A percentile compares a stretch with the other conserved stretches of the same genome.
Evolutionary conservation across 1,284 basidiomycete genomes (phyloP).

Genomic region (Tremellales sp.): DNA sequence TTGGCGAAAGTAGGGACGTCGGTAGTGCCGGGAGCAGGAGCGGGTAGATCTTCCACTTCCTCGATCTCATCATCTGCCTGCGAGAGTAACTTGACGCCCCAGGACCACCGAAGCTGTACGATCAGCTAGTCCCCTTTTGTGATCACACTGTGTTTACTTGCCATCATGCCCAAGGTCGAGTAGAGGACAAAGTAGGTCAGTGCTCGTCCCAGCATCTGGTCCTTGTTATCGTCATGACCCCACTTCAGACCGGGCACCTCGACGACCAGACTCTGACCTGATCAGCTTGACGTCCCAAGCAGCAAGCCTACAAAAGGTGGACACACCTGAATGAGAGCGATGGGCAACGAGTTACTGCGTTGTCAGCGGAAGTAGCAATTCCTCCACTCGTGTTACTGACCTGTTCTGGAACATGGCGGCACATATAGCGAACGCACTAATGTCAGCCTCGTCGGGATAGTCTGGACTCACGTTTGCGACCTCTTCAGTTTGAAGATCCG

Average conservation of each 20-base stretch:
- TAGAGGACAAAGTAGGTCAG: constrained; percentile 89
- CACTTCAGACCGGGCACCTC: constrained; percentile 79
- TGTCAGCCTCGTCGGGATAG: constrained; percentile 4
- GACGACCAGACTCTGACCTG: constrained; percentile 73
- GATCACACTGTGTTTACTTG: constrained; percentile 51
- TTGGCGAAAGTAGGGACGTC: background rate
- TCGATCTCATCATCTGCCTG: constrained; percentile 60
- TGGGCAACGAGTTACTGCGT: constrained; percentile 85
- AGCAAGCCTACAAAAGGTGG: background rate
- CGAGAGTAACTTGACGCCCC: constrained; percentile 72
- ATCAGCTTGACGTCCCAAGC: background rate
- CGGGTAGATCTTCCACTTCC: constrained; percentile 9
- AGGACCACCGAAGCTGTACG: constrained; percentile 79
- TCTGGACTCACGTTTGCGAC: constrained; percentile 44
- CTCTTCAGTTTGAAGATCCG: constrained; percentile 46
- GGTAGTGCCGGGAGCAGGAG: constrained; percentile 1
- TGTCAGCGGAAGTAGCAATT: constrained; percentile 52
- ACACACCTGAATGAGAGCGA: constrained; percentile 61
- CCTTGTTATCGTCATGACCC: constrained; percentile 71
- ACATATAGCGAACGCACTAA: constrained; percentile 75
- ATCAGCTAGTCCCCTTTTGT: constrained; percentile 2
- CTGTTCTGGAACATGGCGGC: constrained; percentile 55
- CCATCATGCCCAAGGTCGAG: constrained; percentile 89
- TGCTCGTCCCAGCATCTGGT: constrained; percentile 86
- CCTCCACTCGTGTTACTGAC: constrained; percentile 52